phyloP scores from a whole-genome alignment of 371 early-diverging fungal genomes.

The Umbelopsis sp. region DNA sequence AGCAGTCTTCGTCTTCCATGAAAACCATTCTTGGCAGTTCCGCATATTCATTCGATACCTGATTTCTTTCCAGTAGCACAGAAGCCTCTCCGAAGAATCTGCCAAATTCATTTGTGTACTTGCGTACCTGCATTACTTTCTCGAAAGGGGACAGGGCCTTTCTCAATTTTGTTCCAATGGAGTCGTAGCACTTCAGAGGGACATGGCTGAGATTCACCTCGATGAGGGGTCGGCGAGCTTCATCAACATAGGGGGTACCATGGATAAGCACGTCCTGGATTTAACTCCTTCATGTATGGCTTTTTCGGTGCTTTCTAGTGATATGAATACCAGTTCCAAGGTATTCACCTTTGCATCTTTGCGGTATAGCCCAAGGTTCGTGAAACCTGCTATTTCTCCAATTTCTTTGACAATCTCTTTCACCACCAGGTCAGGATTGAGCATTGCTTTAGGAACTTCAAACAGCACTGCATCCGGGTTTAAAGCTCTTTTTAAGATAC shows the following conservation, averaged over 20 bases:
- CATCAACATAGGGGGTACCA: too few species aligned
- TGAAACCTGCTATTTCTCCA: neutral
- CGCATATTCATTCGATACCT: too few species aligned
- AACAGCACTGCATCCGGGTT: neutral
- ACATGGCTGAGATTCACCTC: neutral
- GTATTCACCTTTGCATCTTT: neutral
- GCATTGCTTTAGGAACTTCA: neutral
- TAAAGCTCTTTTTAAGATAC: neutral
- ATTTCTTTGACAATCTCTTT: neutral
- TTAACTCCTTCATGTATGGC: neutral
- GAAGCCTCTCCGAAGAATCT: too few species aligned
- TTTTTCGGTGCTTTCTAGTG: neutral
- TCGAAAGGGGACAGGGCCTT: too few species aligned
- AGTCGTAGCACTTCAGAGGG: too few species aligned
- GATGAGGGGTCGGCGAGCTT: neutral
- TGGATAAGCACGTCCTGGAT: too few species aligned
- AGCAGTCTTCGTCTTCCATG: neutral
- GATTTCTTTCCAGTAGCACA: too few species aligned
- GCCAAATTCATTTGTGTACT: too few species aligned
- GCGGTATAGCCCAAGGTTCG: neutral
- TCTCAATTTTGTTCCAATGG: too few species aligned
- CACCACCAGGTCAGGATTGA: neutral
- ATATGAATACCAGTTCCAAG: neutral
- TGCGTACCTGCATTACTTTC: too few species aligned
- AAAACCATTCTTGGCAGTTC: neutral